phyloP scores from a whole-genome alignment of 1,284 basidiomycete genomes.

The Caloboletus firmus region DNA sequence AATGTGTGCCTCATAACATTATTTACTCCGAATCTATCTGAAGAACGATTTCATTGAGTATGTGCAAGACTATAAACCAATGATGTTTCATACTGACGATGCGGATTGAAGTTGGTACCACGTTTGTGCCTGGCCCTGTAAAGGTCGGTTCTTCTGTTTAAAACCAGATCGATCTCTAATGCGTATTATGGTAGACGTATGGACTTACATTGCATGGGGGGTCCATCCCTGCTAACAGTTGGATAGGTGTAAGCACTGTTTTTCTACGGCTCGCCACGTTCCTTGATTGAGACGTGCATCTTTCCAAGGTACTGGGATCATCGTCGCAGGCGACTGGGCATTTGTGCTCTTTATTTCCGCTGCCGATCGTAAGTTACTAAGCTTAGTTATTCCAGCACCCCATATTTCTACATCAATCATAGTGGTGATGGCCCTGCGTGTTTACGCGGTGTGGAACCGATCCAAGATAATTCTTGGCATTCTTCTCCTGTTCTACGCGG shows the following conservation, averaged over 20 bases:
- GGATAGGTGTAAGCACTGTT: not conserved
- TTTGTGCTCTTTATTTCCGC: not conserved
- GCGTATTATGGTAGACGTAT: not conserved
- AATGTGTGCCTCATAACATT: no score
- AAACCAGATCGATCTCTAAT: not conserved
- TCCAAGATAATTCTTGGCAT: not conserved
- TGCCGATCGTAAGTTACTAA: not conserved
- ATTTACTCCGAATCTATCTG: not conserved
- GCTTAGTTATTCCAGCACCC: not conserved
- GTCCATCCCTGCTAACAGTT: not conserved
- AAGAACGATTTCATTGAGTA: not conserved
- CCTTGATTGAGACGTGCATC: not conserved
- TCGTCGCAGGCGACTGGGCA: not conserved
- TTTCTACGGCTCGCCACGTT: no score
- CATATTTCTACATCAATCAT: not conserved
- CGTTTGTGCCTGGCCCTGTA: constrained; percentile 7
- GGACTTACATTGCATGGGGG: not conserved
- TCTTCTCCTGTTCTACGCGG: not conserved
- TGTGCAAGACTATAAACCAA: not conserved
- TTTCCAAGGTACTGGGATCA: not conserved
- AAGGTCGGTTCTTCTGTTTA: not conserved
- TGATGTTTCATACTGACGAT: not conserved
- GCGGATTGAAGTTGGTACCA: not conserved
- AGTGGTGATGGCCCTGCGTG: not conserved
- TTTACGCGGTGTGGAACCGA: not conserved